Conservation (phyloP, 1,284 basidiomycete species). For the Pseudozyma pruni region DNA sequence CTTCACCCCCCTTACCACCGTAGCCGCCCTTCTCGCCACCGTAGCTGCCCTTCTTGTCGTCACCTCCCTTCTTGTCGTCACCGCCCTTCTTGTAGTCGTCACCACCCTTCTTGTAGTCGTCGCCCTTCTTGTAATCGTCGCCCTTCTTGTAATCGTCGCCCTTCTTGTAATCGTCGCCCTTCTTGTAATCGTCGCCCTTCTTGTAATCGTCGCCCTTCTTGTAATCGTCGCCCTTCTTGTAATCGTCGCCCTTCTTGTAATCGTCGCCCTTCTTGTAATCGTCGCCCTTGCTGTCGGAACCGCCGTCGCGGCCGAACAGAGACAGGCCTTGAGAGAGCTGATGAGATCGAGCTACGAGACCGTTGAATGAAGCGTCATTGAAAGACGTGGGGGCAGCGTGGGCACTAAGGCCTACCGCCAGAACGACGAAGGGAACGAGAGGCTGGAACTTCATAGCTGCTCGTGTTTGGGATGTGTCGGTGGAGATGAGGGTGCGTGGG, state of each 20-base stretch:
- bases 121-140: conserved; percentile 8
- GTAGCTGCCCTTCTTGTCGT: conserved; percentile 15
- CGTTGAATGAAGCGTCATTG: conserved; percentile 5
- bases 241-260: background rate
- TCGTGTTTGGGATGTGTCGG: background rate
- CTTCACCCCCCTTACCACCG: conserved; percentile 1
- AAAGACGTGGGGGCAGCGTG: conserved; percentile 23
- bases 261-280: background rate
- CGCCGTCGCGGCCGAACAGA: conserved; percentile 16
- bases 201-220: conserved; percentile 7
- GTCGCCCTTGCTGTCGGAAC: background rate
- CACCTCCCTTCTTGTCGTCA: conserved; percentile 4
- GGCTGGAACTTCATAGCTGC: conserved; percentile 33
- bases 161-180: conserved; percentile 6
- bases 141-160: conserved; percentile 1
- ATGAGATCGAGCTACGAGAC: conserved; percentile 14
- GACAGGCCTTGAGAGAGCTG: background rate
- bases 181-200: conserved; percentile 8
- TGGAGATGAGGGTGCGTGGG: background rate
- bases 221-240: conserved; percentile 1
- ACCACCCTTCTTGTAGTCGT: conserved; percentile 1
- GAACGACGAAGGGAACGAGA: conserved; percentile 25
- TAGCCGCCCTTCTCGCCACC: conserved; percentile 4
- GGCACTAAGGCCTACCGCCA: conserved; percentile 32
- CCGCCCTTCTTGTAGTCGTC: conserved; percentile 4